Evolutionary conservation across 805 yeast species (phyloP).

Genomic region (Teunomyces pallodes): DNA sequence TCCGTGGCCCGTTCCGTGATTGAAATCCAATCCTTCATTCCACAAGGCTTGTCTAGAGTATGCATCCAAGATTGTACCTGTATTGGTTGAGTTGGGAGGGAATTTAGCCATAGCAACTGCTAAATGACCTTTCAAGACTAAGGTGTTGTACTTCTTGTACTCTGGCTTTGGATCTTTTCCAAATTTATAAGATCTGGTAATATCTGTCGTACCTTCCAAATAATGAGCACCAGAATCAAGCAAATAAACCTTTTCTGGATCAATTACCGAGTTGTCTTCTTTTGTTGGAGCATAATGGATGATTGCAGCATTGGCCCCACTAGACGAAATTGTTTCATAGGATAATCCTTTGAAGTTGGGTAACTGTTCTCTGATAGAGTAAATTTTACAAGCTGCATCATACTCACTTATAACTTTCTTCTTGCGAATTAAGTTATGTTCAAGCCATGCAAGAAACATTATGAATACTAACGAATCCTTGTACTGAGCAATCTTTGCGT

Average conservation of each 20-base stretch:
- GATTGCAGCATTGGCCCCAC: constrained; percentile 73
- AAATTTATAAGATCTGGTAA: constrained; percentile 84
- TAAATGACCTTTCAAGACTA: constrained; percentile 88
- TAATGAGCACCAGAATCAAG: constrained; percentile 92
- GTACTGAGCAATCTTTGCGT: constrained; percentile 72
- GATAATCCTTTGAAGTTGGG: constrained; percentile 65
- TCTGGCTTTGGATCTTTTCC: constrained; percentile 27
- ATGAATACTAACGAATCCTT: constrained; percentile 80
- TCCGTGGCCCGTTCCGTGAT: constrained; percentile 98
- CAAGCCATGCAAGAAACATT: constrained; percentile 81
- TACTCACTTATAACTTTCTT: constrained; percentile 52
- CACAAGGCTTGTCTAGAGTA: constrained; percentile 82
- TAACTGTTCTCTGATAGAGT: constrained; percentile 50
- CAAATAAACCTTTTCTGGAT: constrained; percentile 66
- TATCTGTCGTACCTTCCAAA: constrained; percentile 93
- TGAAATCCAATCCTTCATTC: constrained; percentile 79
- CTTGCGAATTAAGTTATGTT: constrained; percentile 47
- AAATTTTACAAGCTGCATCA: constrained; percentile 61
- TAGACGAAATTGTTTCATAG: constrained; percentile 72
- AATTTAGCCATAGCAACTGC: constrained; percentile 79
- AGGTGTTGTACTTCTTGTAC: constrained; percentile 71
- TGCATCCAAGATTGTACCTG: constrained; percentile 74
- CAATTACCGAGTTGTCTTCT: constrained; percentile 57
- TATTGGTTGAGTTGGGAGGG: constrained; percentile 58
- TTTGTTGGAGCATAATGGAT: constrained; percentile 73